Percentiles rank a stretch among this genome's conserved stretches.
These are phyloP conservation scores for Perkinsus olseni DNA, from an alignment of 169 alveolate species.

Conservation along the genomic window DNA sequence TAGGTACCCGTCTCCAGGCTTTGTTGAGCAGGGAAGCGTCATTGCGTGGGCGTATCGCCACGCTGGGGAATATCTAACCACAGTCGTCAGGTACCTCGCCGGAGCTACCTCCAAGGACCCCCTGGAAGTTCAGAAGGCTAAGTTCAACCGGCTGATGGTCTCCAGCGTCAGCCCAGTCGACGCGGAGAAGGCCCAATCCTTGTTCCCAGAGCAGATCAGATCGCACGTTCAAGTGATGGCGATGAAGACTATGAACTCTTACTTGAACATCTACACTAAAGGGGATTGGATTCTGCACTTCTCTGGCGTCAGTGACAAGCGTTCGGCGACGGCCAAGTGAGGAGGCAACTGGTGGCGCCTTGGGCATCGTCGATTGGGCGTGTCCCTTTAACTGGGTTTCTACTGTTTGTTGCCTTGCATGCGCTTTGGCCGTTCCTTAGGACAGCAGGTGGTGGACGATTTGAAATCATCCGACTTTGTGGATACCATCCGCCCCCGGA, in stretches of 20 bases:
- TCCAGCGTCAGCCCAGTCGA: not conserved
- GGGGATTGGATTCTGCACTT: not conserved
- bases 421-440: too few species aligned
- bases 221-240: not conserved
- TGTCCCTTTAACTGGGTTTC: too few species aligned
- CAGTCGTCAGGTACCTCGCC: not conserved
- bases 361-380: not conserved
- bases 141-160: not conserved
- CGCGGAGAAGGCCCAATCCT: not conserved
- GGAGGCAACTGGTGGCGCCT: not conserved
- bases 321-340: not conserved
- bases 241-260: not conserved
- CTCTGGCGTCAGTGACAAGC: not conserved
- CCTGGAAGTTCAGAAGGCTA: not conserved
- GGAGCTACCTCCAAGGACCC: not conserved
- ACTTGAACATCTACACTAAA: not conserved
- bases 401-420: too few species aligned
- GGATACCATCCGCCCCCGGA: too few species aligned
- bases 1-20: not conserved
- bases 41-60: not conserved
- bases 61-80: not conserved
- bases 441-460: too few species aligned
- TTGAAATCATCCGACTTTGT: too few species aligned
- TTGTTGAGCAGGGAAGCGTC: not conserved
- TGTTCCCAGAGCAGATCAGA: not conserved